Conservation (phyloP, 2,329 filamentous ascomycete species). For the Diaporthe sp. region DNA sequence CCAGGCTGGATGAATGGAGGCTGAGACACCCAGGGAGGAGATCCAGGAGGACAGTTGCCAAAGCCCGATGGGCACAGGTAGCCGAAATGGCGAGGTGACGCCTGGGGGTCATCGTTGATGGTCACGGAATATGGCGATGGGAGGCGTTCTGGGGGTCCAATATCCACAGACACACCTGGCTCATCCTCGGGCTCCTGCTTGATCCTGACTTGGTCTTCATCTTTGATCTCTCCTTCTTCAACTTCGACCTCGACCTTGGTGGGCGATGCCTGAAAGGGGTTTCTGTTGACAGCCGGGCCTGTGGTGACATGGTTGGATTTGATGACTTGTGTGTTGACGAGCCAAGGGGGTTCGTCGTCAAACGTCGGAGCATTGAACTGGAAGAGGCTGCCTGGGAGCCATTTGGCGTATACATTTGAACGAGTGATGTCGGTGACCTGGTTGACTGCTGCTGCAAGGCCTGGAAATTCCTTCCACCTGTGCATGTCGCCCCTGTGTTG, state of each 20-base stretch:
- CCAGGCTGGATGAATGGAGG: fast-evolving
- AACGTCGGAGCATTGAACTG: neutral
- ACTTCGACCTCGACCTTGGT: neutral
- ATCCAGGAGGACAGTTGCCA: neutral
- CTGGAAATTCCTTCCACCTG: neutral
- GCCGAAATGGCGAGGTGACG: neutral
- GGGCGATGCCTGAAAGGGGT: neutral
- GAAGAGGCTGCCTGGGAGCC: neutral
- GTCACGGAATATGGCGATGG: neutral
- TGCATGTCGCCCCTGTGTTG: neutral
- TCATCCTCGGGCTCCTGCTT: neutral
- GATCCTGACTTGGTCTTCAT: neutral
- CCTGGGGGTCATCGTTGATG: neutral
- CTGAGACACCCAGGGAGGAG: neutral
- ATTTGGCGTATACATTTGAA: neutral
- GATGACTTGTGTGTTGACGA: fast-evolving
- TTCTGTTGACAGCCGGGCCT: neutral
- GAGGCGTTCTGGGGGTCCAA: too few relatives aligned
- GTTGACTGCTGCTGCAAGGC: neutral
- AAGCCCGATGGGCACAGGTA: neutral
- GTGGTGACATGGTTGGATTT: neutral
- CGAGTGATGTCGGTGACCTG: neutral
- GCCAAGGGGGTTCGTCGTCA: neutral
- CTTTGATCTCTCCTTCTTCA: neutral
- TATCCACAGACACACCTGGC: neutral